Percentiles rank a stretch among this genome's conserved stretches.
Conservation (phyloP, 768 basidiomycete species). For the Psilocybe tampanensis region DNA sequence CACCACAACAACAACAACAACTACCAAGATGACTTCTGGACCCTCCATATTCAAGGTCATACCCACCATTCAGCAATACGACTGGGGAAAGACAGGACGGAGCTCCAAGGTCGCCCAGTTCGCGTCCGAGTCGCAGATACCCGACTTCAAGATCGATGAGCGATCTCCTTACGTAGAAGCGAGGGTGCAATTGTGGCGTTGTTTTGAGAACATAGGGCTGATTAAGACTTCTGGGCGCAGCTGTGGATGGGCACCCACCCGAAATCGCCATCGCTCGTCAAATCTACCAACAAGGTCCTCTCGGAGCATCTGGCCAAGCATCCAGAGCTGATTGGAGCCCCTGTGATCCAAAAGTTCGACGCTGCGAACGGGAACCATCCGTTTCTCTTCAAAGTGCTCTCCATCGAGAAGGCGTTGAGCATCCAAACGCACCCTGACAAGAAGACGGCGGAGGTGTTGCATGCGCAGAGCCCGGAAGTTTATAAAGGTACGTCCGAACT, state of each 20-base stretch:
- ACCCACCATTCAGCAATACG: constrained; percentile 88
- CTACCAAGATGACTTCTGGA: not conserved
- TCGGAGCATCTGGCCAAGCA: constrained; percentile 65
- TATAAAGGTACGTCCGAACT: constrained; percentile 76
- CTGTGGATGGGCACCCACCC: constrained; percentile 99
- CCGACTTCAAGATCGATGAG: constrained; percentile 71
- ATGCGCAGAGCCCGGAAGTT: constrained; percentile 70
- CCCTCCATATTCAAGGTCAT: constrained; percentile 70
- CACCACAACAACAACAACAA: too few relatives aligned
- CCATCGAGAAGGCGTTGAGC: constrained; percentile 86
- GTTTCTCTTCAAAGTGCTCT: constrained; percentile 91
- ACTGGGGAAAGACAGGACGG: constrained; percentile 90
- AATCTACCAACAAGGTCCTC: constrained; percentile 41
- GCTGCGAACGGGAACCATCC: constrained; percentile 72
- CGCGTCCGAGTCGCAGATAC: constrained; percentile 59
- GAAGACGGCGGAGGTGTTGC: constrained; percentile 69
- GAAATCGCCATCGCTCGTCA: constrained; percentile 51
- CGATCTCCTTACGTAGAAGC: constrained; percentile 92
- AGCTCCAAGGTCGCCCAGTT: constrained; percentile 89
- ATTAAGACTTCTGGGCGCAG: constrained; percentile 40
- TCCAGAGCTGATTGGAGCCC: constrained; percentile 68
- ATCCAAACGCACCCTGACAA: constrained; percentile 95
- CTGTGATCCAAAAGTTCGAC: constrained; percentile 56
- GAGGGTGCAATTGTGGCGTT: constrained; percentile 26
- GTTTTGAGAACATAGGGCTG: too few relatives aligned